phyloP scores from a whole-genome alignment of 2,329 filamentous ascomycete species.

The Fusarium abutilonis region DNA sequence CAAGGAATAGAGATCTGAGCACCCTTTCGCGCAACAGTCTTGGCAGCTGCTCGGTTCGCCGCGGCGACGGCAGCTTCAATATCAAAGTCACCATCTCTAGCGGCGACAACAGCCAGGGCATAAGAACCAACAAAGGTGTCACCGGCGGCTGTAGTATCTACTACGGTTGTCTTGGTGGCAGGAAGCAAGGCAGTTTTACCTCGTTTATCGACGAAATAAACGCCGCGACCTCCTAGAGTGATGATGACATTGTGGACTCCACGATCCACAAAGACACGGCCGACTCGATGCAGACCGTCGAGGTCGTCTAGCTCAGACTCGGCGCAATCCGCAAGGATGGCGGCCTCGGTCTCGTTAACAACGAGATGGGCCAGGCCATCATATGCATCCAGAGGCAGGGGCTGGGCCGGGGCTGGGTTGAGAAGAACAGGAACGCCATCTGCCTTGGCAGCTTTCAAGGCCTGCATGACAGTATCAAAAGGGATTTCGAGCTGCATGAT shows the following conservation, averaged over 20 bases:
- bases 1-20: slow-evolving; percentile 57
- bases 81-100: slow-evolving; percentile 54
- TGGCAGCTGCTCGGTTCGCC: slow-evolving; percentile 59
- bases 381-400: slow-evolving; percentile 74
- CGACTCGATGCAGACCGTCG: slow-evolving; percentile 59
- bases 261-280: slow-evolving; percentile 68
- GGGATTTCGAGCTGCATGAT: slow-evolving; percentile 85
- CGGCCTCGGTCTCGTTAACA: slow-evolving; percentile 90
- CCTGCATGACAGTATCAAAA: slow-evolving; percentile 69
- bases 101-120: slow-evolving; percentile 74
- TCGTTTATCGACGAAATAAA: slow-evolving; percentile 67
- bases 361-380: slow-evolving; percentile 78
- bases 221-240: slow-evolving; percentile 84
- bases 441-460: slow-evolving; percentile 62
- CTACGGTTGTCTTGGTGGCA: slow-evolving; percentile 77
- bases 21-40: slow-evolving; percentile 56
- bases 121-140: slow-evolving; percentile 95
- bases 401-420: slow-evolving; percentile 83
- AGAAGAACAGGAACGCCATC: slow-evolving; percentile 72
- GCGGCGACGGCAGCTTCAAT: slow-evolving; percentile 67
- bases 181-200: slow-evolving; percentile 60
- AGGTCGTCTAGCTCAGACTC: slow-evolving; percentile 61
- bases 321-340: slow-evolving; percentile 70
- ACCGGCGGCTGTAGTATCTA: slow-evolving; percentile 93
- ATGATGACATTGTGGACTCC: slow-evolving; percentile 83